phyloP scores from a whole-genome alignment of 192 early-diverging fungal species.

The Dissophora globulifera region DNA sequence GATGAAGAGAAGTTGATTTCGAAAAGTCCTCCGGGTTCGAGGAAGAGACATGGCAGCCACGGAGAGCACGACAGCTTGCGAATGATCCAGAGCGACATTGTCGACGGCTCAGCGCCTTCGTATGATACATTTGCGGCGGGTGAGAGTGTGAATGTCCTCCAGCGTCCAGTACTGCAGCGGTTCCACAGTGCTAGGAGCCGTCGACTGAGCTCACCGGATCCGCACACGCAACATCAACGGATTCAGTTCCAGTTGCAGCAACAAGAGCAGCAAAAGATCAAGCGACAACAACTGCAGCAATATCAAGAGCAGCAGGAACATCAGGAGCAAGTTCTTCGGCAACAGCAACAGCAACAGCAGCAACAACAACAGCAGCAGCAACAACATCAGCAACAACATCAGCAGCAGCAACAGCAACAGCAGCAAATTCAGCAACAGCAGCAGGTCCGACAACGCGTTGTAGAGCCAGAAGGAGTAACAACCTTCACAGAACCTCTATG shows the following conservation, averaged over 20 bases:
- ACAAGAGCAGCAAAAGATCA: conserved; percentile 11
- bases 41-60: conserved; percentile 15
- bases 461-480: conserved; percentile 52
- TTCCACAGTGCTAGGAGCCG: conserved; percentile 16
- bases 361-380: conserved; percentile 12
- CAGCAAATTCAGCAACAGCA: conserved; percentile 25
- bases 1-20: neutral
- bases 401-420: conserved; percentile 7
- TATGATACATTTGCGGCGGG: too few species aligned
- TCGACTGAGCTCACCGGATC: conserved; percentile 40
- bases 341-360: conserved; percentile 8
- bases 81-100: conserved; percentile 11
- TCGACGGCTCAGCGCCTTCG: neutral
- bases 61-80: conserved; percentile 16
- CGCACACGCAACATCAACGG: conserved; percentile 42
- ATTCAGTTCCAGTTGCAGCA: conserved; percentile 20
- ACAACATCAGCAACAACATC: conserved; percentile 16
- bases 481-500: conserved; percentile 77
- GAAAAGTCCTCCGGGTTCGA: neutral
- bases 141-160: too few species aligned
- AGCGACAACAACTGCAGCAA: conserved; percentile 9
- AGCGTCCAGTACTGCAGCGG: conserved; percentile 9
- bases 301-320: neutral
- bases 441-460: conserved; percentile 16
- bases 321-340: too few species aligned